Evolutionary conservation across 208 protist genomes (phyloP).

Genomic region (Leptomonas pyrrhocoris): DNA sequence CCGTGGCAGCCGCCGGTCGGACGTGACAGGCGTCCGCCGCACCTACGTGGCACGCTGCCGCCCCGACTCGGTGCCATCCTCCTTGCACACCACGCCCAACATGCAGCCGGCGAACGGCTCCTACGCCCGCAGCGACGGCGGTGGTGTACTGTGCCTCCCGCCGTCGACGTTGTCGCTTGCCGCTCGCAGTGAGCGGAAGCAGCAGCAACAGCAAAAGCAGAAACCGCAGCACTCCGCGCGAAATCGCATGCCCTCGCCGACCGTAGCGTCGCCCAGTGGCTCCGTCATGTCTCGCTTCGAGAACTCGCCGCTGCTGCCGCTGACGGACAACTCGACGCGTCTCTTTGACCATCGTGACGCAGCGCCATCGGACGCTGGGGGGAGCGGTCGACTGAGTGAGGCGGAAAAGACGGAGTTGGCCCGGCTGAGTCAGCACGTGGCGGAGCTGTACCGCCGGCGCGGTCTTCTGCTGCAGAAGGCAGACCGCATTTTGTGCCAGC

Average conservation of each 20-base stretch:
- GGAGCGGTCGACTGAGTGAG: conserved; percentile 10
- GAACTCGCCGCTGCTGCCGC: conserved; percentile 22
- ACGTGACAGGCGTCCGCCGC: conserved; percentile 20
- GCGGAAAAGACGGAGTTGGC: conserved; percentile 26
- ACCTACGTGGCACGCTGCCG: conserved; percentile 26
- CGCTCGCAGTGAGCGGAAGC: conserved; percentile 15
- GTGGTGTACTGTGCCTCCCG: conserved; percentile 28
- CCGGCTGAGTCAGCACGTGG: conserved; percentile 24
- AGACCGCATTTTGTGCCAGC: conserved; percentile 35
- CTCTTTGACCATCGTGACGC: conserved; percentile 8
- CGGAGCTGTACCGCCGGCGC: conserved; percentile 35
- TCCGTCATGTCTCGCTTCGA: conserved; percentile 16
- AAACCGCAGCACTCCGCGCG: neutral
- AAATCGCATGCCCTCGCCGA: neutral
- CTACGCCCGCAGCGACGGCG: conserved; percentile 35
- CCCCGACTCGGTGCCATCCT: conserved; percentile 30
- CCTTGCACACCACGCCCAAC: conserved; percentile 33
- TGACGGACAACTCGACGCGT: neutral
- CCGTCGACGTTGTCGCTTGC: conserved; percentile 23
- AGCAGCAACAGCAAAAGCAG: conserved; percentile 14
- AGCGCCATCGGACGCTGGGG: too few species aligned
- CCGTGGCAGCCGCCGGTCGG: conserved; percentile 10
- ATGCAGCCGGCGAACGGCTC: conserved; percentile 27
- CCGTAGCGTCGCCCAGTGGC: neutral
- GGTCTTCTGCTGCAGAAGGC: conserved; percentile 37